Conservation (phyloP, 192 early-diverging fungal species). For the Backusella circina region DNA sequence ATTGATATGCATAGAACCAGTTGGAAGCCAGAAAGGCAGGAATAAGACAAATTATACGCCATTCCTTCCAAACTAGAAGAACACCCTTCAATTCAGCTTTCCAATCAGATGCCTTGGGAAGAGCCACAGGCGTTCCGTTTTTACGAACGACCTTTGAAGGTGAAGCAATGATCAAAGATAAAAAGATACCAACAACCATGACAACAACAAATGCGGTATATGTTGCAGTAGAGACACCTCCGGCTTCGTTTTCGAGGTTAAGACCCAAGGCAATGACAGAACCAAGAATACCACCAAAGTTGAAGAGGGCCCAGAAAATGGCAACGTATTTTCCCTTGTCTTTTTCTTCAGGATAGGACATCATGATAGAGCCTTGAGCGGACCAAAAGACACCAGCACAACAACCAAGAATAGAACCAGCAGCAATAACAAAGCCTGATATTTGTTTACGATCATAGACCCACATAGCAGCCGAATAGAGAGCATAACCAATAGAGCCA, state of each 20-base stretch:
- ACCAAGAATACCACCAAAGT: conserved; percentile 77
- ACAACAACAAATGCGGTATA: conserved; percentile 31
- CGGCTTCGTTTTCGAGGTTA: conserved; percentile 28
- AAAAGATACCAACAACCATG: conserved; percentile 22
- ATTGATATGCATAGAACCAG: conserved; percentile 78
- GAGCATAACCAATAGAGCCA: conserved; percentile 58
- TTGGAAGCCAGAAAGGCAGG: conserved; percentile 73
- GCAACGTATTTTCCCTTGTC: conserved; percentile 80
- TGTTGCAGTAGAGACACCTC: conserved; percentile 30
- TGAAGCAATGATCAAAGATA: conserved; percentile 21
- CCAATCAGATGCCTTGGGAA: conserved; percentile 61
- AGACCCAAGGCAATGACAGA: conserved; percentile 52
- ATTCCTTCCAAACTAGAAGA: conserved; percentile 55
- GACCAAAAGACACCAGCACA: conserved; percentile 74
- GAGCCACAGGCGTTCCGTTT: conserved; percentile 60
- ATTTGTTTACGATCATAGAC: conserved; percentile 50
- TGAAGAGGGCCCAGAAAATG: conserved; percentile 86
- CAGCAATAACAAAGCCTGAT: conserved; percentile 61
- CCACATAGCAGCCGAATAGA: conserved; percentile 68
- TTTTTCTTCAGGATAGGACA: conserved; percentile 78
- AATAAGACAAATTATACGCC: conserved; percentile 58
- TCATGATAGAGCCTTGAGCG: conserved; percentile 80
- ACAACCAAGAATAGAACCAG: conserved; percentile 77
- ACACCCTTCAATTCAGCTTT: conserved; percentile 46
- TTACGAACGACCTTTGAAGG: conserved; percentile 54